Percentiles rank a stretch among this genome's conserved stretches.
Evolutionary conservation across 1,284 basidiomycete species (phyloP).

Genomic region (Testicularia cyperi): DNA sequence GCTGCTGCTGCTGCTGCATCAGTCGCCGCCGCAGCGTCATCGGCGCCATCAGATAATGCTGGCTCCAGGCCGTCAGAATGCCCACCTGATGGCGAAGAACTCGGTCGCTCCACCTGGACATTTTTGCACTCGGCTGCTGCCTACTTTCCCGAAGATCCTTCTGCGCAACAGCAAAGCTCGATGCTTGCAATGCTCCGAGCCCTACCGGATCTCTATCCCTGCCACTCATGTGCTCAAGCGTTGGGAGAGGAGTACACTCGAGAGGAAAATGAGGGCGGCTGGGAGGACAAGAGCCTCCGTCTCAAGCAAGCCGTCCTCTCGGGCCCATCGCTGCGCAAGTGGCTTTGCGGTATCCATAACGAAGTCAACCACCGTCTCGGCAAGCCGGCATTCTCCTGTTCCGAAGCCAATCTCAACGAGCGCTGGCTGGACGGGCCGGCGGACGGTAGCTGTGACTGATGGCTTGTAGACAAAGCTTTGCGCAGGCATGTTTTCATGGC

Average conservation of each 20-base stretch:
- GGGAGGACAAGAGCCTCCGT: constrained; percentile 26
- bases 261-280: constrained; percentile 26
- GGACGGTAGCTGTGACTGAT: constrained; percentile 50
- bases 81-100: constrained; percentile 54
- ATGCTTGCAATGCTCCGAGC: constrained; percentile 48
- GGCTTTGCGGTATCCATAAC: constrained; percentile 57
- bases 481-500: too few species aligned
- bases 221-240: constrained; percentile 47
- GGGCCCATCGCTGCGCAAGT: constrained; percentile 38
- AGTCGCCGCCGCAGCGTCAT: constrained; percentile 3
- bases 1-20: constrained; percentile 1
- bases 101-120: constrained; percentile 55
- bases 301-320: constrained; percentile 17
- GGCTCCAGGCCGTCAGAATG: constrained; percentile 12
- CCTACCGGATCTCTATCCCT: constrained; percentile 53
- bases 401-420: constrained; percentile 34
- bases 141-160: constrained; percentile 52
- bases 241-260: constrained; percentile 43
- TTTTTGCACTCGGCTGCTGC: constrained; percentile 55
- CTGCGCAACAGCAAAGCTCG: constrained; percentile 34
- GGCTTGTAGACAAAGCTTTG: too few species aligned
- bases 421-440: constrained; percentile 54
- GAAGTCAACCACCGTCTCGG: constrained; percentile 55
- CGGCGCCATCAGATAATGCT: background rate
- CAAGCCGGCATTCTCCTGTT: constrained; percentile 48